These are phyloP conservation scores for Pezicula carpinea DNA, from an alignment of 2,329 filamentous ascomycete species.

Conservation along the genomic window DNA sequence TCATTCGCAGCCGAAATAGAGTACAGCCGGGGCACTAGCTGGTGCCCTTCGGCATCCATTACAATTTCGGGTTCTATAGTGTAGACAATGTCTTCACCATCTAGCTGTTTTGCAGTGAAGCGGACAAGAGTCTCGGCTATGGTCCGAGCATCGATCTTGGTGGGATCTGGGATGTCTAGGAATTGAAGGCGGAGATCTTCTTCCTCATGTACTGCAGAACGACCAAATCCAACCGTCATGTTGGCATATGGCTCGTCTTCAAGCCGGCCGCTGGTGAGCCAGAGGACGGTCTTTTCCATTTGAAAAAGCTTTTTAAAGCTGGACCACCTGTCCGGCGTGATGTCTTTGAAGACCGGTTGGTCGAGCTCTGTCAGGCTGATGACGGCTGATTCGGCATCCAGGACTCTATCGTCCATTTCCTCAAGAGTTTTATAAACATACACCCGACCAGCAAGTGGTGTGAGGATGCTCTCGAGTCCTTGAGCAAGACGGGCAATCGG, in stretches of 20 bases:
- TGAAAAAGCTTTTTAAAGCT: constrained; percentile 14
- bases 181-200: constrained; percentile 4
- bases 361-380: constrained; percentile 25
- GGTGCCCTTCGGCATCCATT: constrained; percentile 2
- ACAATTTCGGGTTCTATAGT: constrained; percentile 8
- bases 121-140: constrained; percentile 8
- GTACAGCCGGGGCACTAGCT: constrained; percentile 7
- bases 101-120: not conserved
- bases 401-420: not conserved
- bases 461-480: not conserved
- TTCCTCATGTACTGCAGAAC: constrained; percentile 3
- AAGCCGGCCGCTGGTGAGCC: constrained; percentile 4
- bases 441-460: not conserved
- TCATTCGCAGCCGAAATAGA: not conserved
- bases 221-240: constrained; percentile 10
- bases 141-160: not conserved
- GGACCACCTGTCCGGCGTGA: constrained; percentile 13
- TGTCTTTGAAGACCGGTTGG: constrained; percentile 17
- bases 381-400: not conserved
- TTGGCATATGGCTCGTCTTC: constrained; percentile 6
- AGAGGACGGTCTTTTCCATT: constrained; percentile 4
- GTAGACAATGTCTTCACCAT: constrained; percentile 1
- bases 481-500: constrained; percentile 2
- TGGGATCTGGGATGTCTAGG: constrained; percentile 6
- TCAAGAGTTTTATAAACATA: not conserved